Percentiles rank a stretch among this genome's conserved stretches.
Evolutionary conservation across 148 eudicot species (phyloP).

Genomic region (Chenopodium berlandieri): DNA sequence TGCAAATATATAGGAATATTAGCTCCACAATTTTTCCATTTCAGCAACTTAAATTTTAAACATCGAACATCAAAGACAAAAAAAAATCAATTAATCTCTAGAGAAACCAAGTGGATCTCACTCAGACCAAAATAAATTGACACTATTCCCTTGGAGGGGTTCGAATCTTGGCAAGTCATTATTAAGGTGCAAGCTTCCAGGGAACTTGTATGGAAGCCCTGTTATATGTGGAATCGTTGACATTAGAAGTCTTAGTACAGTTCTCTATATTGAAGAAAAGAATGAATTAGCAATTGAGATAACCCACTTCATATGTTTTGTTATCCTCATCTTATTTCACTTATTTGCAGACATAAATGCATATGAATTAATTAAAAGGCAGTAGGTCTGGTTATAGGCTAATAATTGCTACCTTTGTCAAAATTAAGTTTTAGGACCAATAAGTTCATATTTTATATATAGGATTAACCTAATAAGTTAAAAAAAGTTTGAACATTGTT

Average conservation of each 20-base stretch:
- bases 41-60: neutral
- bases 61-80: neutral
- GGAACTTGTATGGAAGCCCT: neutral
- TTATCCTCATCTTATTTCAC: neutral
- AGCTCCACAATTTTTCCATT: neutral
- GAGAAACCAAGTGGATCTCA: neutral
- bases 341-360: no score
- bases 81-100: neutral
- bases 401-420: no score
- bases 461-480: neutral
- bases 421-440: no score
- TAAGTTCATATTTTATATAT: no score
- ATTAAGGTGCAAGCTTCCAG: neutral
- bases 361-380: no score
- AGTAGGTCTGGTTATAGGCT: no score
- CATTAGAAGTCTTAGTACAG: neutral
- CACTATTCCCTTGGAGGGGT: neutral
- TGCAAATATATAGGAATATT: conserved; percentile 28
- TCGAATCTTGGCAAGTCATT: neutral
- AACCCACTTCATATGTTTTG: neutral
- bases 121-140: neutral
- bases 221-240: neutral
- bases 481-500: no score
- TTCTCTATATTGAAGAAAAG: neutral
- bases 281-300: neutral